A percentile compares a stretch with the other conserved stretches of the same genome.
These are phyloP conservation scores for Chlamydomonas incerta DNA, from an alignment of 139 green algal species.

Conservation along the genomic window DNA sequence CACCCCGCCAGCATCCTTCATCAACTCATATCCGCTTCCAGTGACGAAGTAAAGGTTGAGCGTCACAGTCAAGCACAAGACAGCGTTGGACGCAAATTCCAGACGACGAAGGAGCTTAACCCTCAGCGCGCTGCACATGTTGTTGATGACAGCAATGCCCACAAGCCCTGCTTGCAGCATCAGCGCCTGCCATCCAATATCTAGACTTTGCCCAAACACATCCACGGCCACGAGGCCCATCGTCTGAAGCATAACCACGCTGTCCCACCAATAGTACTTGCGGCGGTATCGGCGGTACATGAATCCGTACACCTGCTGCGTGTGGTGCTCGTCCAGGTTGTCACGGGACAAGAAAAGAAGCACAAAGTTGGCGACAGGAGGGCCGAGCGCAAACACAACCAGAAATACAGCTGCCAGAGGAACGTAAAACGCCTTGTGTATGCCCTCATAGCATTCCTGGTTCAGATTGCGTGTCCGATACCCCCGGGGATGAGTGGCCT, in stretches of 20 bases:
- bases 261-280: background rate
- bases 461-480: background rate
- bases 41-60: too few species aligned
- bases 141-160: background rate
- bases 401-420: background rate
- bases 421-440: background rate
- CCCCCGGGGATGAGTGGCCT: background rate
- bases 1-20: too few species aligned
- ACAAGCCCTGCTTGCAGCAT: background rate
- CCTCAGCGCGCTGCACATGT: background rate
- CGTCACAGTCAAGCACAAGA: too few species aligned
- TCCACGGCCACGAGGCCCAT: background rate
- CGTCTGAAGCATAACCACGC: background rate
- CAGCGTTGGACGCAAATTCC: too few species aligned
- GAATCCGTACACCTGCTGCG: background rate
- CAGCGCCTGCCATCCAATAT: background rate
- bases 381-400: background rate
- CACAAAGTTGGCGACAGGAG: background rate
- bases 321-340: background rate
- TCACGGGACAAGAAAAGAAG: too few species aligned
- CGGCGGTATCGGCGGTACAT: background rate
- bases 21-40: too few species aligned
- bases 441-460: background rate
- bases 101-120: too few species aligned
- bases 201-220: background rate